A percentile compares a stretch with the other conserved stretches of the same genome.
Evolutionary conservation across 495 filamentous ascomycete genomes (phyloP).

Genomic region (Lophiostoma macrostomum): DNA sequence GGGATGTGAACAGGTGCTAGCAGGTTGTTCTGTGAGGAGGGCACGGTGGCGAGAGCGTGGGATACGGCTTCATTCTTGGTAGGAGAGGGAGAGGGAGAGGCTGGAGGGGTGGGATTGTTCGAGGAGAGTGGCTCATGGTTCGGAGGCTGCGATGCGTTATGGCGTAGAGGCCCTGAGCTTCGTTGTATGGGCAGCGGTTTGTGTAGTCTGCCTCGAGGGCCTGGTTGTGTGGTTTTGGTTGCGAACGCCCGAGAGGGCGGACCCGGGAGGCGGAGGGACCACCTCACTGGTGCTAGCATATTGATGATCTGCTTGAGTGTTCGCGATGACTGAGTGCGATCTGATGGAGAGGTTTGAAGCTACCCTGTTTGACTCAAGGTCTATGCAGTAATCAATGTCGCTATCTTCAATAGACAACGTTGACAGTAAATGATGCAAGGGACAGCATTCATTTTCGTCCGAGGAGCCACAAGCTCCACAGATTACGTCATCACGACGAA

Average conservation of each 20-base stretch:
- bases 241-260: background rate
- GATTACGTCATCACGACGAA: background rate
- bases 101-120: background rate
- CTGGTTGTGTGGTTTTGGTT: constrained; percentile 6
- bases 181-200: background rate
- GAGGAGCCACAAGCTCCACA: too few relatives aligned
- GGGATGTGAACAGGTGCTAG: constrained; percentile 53
- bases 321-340: background rate
- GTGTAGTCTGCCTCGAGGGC: background rate
- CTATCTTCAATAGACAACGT: too few relatives aligned
- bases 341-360: too few relatives aligned
- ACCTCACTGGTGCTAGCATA: constrained; percentile 13
- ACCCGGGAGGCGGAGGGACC: constrained; percentile 16
- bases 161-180: background rate
- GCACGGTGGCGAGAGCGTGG: constrained; percentile 10
- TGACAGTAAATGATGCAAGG: too few relatives aligned
- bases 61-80: constrained; percentile 32
- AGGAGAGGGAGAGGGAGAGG: constrained; percentile 7
- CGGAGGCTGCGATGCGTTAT: too few relatives aligned
- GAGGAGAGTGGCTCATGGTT: background rate
- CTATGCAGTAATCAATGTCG: too few relatives aligned
- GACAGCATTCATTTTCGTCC: too few relatives aligned
- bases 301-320: background rate
- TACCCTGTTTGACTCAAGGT: too few relatives aligned
- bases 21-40: constrained; percentile 34